Evolutionary conservation across 1,139 yeast genomes (phyloP).

Genomic region (Lodderomyces theae): DNA sequence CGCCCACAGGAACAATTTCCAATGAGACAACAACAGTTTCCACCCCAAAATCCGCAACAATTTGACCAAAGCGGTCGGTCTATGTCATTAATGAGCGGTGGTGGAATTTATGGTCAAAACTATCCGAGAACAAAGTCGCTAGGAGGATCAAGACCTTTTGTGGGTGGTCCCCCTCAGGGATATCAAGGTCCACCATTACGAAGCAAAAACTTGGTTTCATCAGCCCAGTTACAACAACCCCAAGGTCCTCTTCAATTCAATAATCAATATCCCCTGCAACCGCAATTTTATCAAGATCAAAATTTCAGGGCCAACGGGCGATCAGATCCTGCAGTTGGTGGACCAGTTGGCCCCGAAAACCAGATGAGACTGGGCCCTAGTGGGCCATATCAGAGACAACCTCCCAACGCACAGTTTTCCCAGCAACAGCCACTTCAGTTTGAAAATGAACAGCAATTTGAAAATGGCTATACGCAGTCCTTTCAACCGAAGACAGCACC

Average conservation of each 20-base stretch:
- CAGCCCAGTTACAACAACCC: conserved; percentile 9
- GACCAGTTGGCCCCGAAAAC: too few species aligned
- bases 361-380: not conserved
- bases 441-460: not conserved
- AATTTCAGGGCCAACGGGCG: not conserved
- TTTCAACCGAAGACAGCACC: not conserved
- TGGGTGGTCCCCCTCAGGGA: conserved; percentile 2
- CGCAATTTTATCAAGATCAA: conserved; percentile 5
- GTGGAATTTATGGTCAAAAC: conserved; percentile 9
- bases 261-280: conserved; percentile 4
- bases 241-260: not conserved
- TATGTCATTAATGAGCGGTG: conserved; percentile 24
- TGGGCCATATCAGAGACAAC: not conserved
- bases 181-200: conserved; percentile 10
- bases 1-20: conserved; percentile 14
- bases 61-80: conserved; percentile 13
- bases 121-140: conserved; percentile 15
- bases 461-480: not conserved
- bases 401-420: not conserved
- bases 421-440: not conserved
- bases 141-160: conserved; percentile 6
- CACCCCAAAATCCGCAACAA: conserved; percentile 3
- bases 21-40: conserved; percentile 9
- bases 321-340: conserved; percentile 3
- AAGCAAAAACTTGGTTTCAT: conserved; percentile 14